These are phyloP conservation scores for Sclerospora graminicola DNA, from an alignment of 352 stramenopile genomes.

Conservation along the genomic window DNA sequence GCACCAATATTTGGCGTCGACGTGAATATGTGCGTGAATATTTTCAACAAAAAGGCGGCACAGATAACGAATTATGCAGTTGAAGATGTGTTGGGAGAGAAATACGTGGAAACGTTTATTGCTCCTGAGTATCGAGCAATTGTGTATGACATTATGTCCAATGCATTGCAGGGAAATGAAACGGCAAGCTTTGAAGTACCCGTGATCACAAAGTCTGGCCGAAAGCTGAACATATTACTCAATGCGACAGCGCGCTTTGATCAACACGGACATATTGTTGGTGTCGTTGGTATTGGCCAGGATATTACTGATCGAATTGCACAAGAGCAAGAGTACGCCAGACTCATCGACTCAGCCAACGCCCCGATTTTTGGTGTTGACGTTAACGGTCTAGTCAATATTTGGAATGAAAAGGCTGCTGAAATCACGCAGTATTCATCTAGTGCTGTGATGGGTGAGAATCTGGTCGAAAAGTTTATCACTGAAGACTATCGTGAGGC, in stretches of 20 bases:
- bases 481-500: slow-evolving; percentile 40
- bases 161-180: no score
- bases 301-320: no score
- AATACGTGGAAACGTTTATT: no score
- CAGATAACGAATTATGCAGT: no score
- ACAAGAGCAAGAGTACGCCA: slow-evolving; percentile 43
- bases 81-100: no score
- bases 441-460: slow-evolving; percentile 49
- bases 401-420: slow-evolving; percentile 71
- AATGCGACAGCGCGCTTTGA: slow-evolving; percentile 71
- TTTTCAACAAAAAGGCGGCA: slow-evolving; percentile 79
- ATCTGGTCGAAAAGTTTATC: slow-evolving; percentile 55
- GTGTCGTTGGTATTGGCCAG: no score
- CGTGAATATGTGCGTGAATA: slow-evolving; percentile 31
- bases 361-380: no score
- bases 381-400: slow-evolving; percentile 38
- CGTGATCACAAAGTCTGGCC: slow-evolving; percentile 42
- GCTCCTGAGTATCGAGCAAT: slow-evolving; percentile 71
- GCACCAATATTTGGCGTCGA: slow-evolving; percentile 80
- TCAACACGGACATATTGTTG: no score
- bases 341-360: slow-evolving; percentile 72
- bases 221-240: slow-evolving; percentile 61
- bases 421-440: slow-evolving; percentile 58
- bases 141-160: slow-evolving; percentile 59
- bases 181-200: no score